Base-by-base conservation (phyloP, 805 yeast genomes). In the Yarrowia sp. region DNA sequence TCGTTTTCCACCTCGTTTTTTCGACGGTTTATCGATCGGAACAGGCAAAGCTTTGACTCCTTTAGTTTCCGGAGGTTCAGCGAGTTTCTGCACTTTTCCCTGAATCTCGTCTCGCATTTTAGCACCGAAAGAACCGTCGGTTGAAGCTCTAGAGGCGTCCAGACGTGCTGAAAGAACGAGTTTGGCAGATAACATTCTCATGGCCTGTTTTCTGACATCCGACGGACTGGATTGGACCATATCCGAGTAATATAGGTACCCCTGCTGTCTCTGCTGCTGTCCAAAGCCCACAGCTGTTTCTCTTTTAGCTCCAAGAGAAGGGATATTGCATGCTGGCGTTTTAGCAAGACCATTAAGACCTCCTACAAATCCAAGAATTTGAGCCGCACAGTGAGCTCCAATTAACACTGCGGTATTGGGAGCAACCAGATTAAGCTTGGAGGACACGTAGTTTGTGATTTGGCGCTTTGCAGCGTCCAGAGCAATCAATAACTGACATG, bases 1-100 rank as follows among this genome's bases (percentile, higher is more conserved):
- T 65, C 93, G 78, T 68, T 86, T 79, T 0, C 99, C 99, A 1
- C 96, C 98, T 70, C 99, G 80, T 69, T 87, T 89, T 75, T 90
- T 90, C 4, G 93, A 86, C 57, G 86, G 84, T 64, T 81, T 82
- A 65, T 92, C 97, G 15, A 84, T 79, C 0, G 97, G 98, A 6
- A 86, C 74, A 0, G 91, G 91, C 57, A 92, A 81, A 0, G 92
- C 87, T 66, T 85, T 86, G 14, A 82, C 78, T 1, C 81, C 82
- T 17, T 77, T 76, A 17, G 80, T 80, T 22, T 86, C 88, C 0
- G 98, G 97, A 0, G 98, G 95, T 6, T 86, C 84, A 31, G 85
- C 81, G 36, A 91, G 75, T 70, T 90, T 90, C 45, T 86, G 90
- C 8, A 95, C 78, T 68, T 87, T 88, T 4, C 77, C 76, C 18